Conservation (phyloP, 116 monocot genomes). For the Dioscorea cayenensis region DNA sequence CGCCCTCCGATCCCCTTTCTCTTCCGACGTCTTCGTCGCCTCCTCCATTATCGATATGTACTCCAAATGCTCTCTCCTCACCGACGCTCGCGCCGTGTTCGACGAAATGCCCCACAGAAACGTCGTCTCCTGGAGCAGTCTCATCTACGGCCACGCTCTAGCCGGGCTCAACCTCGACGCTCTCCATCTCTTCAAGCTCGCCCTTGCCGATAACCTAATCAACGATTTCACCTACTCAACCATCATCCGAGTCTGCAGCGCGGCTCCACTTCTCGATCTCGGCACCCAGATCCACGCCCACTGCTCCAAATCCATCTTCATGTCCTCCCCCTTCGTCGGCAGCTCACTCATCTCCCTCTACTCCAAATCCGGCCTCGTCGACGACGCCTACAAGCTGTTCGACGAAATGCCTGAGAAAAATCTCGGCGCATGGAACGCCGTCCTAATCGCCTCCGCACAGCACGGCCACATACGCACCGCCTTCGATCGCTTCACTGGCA, state of each 20-base stretch:
- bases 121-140: constrained; percentile 64
- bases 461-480: constrained; percentile 41
- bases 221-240: constrained; percentile 65
- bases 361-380: constrained; percentile 52
- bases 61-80: constrained; percentile 35
- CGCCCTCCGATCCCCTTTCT: constrained; percentile 33
- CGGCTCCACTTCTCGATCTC: constrained; percentile 37
- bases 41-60: constrained; percentile 66
- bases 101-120: constrained; percentile 49
- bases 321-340: constrained; percentile 51
- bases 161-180: constrained; percentile 22
- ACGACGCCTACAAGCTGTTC: constrained; percentile 39
- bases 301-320: constrained; percentile 33
- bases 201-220: constrained; percentile 13
- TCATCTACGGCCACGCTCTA: constrained; percentile 53
- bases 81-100: constrained; percentile 40
- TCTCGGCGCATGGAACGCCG: constrained; percentile 54
- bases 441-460: constrained; percentile 51
- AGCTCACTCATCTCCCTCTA: constrained; percentile 51
- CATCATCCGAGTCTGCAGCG: constrained; percentile 40
- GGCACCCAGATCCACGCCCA: constrained; percentile 45
- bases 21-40: constrained; percentile 50
- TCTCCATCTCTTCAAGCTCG: constrained; percentile 33
- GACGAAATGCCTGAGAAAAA: constrained; percentile 36
- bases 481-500: constrained; percentile 27